Conservation (phyloP, 1,139 yeast genomes). For the Zhuliangozyma parablackwelliae region DNA sequence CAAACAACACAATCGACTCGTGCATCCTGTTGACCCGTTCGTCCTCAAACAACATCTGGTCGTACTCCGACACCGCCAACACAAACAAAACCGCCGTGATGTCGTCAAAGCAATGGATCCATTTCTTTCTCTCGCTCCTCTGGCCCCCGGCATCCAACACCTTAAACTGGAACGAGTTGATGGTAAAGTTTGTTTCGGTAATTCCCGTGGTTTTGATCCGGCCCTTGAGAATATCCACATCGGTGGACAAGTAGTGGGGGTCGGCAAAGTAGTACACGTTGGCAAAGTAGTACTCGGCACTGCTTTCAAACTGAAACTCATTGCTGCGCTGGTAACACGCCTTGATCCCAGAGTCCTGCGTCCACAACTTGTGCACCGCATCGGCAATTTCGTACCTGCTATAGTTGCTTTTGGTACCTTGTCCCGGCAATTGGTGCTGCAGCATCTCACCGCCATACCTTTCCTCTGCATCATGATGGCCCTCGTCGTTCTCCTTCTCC, state of each 20-base stretch:
- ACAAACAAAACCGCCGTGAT: slow-evolving; percentile 88
- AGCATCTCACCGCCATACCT: no score
- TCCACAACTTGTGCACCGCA: slow-evolving; percentile 68
- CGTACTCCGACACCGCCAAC: slow-evolving; percentile 89
- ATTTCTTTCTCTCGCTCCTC: slow-evolving; percentile 85
- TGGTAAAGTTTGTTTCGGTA: slow-evolving; percentile 76
- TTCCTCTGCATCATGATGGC: no score
- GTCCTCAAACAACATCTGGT: slow-evolving; percentile 88
- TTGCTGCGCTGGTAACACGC: slow-evolving; percentile 60
- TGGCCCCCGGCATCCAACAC: slow-evolving; percentile 98
- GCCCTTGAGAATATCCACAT: slow-evolving; percentile 82
- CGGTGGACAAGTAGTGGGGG: slow-evolving; percentile 64
- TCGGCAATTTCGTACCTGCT: slow-evolving; percentile 51
- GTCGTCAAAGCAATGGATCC: slow-evolving; percentile 95
- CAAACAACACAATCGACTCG: slow-evolving; percentile 82
- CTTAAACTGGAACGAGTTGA: slow-evolving; percentile 62
- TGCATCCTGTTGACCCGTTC: slow-evolving; percentile 85
- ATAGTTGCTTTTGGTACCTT: slow-evolving; percentile 2
- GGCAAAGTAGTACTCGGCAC: slow-evolving; percentile 74
- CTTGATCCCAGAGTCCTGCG: slow-evolving; percentile 59
- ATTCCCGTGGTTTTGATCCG: slow-evolving; percentile 95
- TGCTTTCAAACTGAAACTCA: slow-evolving; percentile 79
- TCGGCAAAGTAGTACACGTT: slow-evolving; percentile 61
- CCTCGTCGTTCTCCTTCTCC: slow-evolving; percentile 7
- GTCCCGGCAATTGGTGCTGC: background rate